Evolutionary conservation across 139 green algal genomes (phyloP), one percentile per base, ranked within the genome.

Genomic region (Diplosphaera chodatii): DNA sequence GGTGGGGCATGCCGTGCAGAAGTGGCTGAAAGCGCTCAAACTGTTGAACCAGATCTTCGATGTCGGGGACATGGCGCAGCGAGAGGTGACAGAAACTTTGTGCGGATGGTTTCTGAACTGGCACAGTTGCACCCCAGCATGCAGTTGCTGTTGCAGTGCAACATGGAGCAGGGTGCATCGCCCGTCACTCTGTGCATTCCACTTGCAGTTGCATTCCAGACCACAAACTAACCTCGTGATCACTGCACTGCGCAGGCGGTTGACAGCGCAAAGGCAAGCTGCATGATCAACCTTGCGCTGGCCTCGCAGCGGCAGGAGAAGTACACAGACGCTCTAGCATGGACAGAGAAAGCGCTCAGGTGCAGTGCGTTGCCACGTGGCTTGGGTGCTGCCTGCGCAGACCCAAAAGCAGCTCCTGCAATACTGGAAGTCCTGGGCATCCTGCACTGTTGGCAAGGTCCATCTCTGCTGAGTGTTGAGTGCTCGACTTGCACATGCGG

Each of bases 241-340:
- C n/a, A n/a, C n/a, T n/a, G n/a, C n/a, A n/a, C n/a, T n/a, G n/a
- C n/a, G 29, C 69, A 79, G 74, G 32, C 33, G 28, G 32, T 56
- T 10, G 63, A 55, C 3, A 41, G 41, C 41, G 68, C 62, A 48
- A 66, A 56, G 32, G 63, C 64, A 0, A 76, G 41, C 34, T 87
- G 77, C 77, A 84, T 75, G 74, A 55, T 73, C 27, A 93, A 93
- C 72, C 34, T 93, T 63, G 88, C 85, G 10, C 72, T 87, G 27
- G 74, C 33, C 2, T 66, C 32, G 23, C 70, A 86, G 23, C 66
- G 64, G 30, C 40, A 82, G 70, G 67, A 66, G 29, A 75, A 90
- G 37, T 83, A 80, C 55, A 59, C 74, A 0, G 55, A 81, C 32
- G 78, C 82, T 18, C 71, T 86, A 1, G 76, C 77, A 28, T 87